phyloP scores from a whole-genome alignment of 2,329 filamentous ascomycete genomes.

The Ceratocystiopsis sp. region DNA sequence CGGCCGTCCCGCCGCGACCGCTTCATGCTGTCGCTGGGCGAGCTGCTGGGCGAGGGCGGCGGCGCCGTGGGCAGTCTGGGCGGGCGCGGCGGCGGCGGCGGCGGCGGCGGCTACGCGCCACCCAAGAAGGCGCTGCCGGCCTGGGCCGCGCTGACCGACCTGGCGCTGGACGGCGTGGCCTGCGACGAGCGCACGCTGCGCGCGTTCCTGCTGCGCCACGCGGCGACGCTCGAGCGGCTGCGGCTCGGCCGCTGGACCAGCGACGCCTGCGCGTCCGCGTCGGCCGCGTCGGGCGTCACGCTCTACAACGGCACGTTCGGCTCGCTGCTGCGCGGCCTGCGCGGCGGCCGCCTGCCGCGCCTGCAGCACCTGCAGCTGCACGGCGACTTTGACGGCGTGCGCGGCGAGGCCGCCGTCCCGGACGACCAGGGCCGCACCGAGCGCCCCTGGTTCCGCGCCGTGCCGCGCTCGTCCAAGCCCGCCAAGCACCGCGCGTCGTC shows the following conservation, averaged over 20 bases:
- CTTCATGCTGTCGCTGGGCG: too few relatives aligned
- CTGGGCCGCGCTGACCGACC: constrained; percentile 18
- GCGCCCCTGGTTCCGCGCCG: constrained; percentile 23
- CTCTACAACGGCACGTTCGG: constrained; percentile 27
- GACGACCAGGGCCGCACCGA: constrained; percentile 13
- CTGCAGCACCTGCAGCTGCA: constrained; percentile 27
- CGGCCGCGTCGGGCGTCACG: constrained; percentile 25
- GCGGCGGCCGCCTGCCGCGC: constrained; percentile 17
- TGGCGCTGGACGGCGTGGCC: constrained; percentile 25
- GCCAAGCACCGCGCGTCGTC: too few relatives aligned
- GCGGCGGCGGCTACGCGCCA: constrained; percentile 7
- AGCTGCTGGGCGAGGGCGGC: too few relatives aligned
- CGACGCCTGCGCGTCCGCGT: constrained; percentile 12
- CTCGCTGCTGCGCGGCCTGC: constrained; percentile 24
- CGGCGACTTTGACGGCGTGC: constrained; percentile 26
- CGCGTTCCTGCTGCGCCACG: constrained; percentile 24
- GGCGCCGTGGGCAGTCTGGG: background rate
- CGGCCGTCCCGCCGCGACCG: too few relatives aligned
- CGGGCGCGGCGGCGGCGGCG: background rate
- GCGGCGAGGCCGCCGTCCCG: too few relatives aligned
- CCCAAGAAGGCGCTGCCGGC: constrained; percentile 16
- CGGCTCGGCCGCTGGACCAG: constrained; percentile 28
- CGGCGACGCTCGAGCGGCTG: constrained; percentile 21
- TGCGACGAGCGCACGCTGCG: constrained; percentile 27
- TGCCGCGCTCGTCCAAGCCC: too few relatives aligned